Conservation (phyloP, 495 filamentous ascomycete species). For the Neurospora sp. region DNA sequence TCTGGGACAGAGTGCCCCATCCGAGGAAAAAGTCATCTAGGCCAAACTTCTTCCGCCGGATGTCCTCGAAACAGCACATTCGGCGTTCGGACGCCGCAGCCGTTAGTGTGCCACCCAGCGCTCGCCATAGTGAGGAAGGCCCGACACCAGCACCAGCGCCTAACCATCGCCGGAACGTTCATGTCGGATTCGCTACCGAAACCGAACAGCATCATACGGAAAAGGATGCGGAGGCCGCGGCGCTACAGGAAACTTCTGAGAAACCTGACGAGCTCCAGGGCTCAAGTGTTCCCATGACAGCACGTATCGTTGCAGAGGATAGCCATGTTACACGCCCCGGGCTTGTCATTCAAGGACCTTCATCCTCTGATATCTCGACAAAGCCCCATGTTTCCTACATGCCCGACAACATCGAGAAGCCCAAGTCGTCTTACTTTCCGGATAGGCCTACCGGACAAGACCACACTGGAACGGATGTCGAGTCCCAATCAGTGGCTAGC, state of each 20-base stretch:
- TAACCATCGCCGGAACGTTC: constrained; percentile 9
- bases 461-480: constrained; percentile 24
- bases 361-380: background rate
- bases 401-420: background rate
- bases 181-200: constrained; percentile 47
- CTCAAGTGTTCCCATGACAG: background rate
- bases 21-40: constrained; percentile 33
- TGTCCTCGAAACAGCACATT: constrained; percentile 23
- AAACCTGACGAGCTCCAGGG: background rate
- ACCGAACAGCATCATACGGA: background rate
- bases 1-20: constrained; percentile 82
- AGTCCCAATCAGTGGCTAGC: constrained; percentile 20
- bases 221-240: background rate
- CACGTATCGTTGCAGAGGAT: background rate
- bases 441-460: background rate
- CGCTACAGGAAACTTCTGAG: background rate
- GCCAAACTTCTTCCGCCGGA: constrained; percentile 30
- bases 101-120: background rate
- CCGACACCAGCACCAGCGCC: constrained; percentile 8
- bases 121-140: background rate
- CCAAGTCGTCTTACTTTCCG: background rate
- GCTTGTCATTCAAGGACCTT: background rate
- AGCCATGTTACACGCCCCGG: background rate
- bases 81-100: background rate
- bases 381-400: background rate